phyloP scores from a whole-genome alignment of 768 basidiomycete species.

The Agaricus subrufescens region DNA sequence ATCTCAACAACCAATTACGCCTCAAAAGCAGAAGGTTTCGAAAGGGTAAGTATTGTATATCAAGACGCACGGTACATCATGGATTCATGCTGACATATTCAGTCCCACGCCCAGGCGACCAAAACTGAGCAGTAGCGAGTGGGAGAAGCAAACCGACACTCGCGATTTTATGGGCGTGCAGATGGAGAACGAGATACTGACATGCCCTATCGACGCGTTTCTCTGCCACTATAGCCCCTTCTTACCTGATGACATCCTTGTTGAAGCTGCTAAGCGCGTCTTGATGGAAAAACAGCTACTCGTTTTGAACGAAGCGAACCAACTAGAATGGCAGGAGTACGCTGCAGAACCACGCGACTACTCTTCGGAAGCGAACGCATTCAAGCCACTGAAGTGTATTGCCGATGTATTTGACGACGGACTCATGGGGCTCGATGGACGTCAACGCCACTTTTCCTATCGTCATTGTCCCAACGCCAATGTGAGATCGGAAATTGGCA shows the following conservation, averaged over 20 bases:
- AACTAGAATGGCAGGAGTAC: no score
- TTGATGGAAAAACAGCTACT: not conserved
- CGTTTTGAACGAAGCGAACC: not conserved
- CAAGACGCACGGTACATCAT: no score
- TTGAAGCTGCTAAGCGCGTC: not conserved
- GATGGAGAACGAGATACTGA: not conserved
- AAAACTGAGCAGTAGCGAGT: no score
- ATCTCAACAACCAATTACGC: no score
- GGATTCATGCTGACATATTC: no score
- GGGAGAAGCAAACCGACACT: not conserved
- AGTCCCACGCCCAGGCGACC: no score
- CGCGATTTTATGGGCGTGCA: not conserved
- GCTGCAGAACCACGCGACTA: no score
- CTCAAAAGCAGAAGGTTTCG: no score
- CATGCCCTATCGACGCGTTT: not conserved
- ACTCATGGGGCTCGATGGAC: not conserved
- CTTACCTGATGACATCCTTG: not conserved
- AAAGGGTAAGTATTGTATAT: no score
- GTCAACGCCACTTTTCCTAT: not conserved
- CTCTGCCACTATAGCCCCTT: not conserved
- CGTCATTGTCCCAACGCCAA: not conserved
- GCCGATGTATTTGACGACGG: not conserved
- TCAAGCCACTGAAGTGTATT: not conserved
- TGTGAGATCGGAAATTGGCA: constrained; percentile 8
- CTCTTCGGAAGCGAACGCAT: no score